Evolutionary conservation across 495 filamentous ascomycete genomes (phyloP).

Genomic region (Lepidopterella palustris): DNA sequence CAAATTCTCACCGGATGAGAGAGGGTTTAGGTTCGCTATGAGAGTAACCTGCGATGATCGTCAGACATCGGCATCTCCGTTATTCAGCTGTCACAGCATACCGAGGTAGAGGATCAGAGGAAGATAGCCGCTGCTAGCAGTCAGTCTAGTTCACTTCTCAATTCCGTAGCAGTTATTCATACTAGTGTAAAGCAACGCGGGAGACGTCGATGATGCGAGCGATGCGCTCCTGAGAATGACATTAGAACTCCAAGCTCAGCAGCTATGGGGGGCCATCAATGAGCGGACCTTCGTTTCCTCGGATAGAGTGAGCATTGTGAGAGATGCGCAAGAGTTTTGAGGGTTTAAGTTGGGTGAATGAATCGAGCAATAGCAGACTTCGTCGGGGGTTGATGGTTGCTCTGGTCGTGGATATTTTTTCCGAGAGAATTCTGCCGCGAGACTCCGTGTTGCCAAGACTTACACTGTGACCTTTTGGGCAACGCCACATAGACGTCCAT

Average conservation of each 20-base stretch:
- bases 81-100: conserved; percentile 40
- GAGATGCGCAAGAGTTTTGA: no score
- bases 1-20: conserved; percentile 66
- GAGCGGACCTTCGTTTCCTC: conserved; percentile 85
- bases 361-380: no score
- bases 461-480: no score
- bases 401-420: no score
- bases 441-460: no score
- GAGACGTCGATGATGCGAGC: conserved; percentile 90
- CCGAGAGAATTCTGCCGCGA: no score
- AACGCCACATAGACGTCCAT: no score
- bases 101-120: conserved; percentile 96
- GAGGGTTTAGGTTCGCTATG: conserved; percentile 85
- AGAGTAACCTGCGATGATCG: conserved; percentile 63
- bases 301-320: conserved; percentile 61
- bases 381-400: no score
- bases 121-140: conserved; percentile 70
- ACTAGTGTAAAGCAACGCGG: conserved; percentile 96
- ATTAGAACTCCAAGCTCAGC: conserved; percentile 17
- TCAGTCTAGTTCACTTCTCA: conserved; percentile 33
- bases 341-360: no score
- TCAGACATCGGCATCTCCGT: not conserved
- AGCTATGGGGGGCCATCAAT: not conserved
- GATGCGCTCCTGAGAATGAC: conserved; percentile 74
- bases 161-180: conserved; percentile 31